Evolutionary conservation across 2,329 filamentous ascomycete genomes (phyloP), one percentile per base, ranked within the genome.

Genomic region (Alternaria triticimaculans): DNA sequence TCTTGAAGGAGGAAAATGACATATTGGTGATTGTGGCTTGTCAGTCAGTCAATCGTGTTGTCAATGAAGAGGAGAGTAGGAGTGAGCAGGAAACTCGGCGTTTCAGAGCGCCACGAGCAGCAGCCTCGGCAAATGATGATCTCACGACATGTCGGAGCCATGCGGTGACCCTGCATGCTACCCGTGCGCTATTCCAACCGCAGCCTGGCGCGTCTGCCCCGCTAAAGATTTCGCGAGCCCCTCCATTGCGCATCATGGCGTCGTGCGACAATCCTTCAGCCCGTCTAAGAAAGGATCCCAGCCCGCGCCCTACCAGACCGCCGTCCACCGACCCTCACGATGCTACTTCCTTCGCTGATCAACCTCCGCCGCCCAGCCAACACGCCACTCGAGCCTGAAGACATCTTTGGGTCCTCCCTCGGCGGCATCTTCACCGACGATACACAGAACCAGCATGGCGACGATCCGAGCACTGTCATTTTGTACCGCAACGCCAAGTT

Each of bases 341-440:
- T 75, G 72, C 63, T 69, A 53, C 73, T 80, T 45, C 71, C 77
- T 53, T 69, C 68, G 45, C 71, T 77, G 26, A 73, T 78, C 30
- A 64, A 71, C 59, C 68, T 78, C 62, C 74, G 67, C 55, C 72
- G 70, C 26, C 76, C 73, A 4, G 21, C 46, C 25, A 50, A 60
- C 58, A 46, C 61, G 81, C 33, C 76, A 65, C 60, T 75, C 73
- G 50, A 82, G 58, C 84, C 88, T 0, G 88, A 90, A 78, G 88
- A 91, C 77, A 85, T 87, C 69, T 85, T 92, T 72, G 81, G 82
- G 33, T 82, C 83, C 3, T 84, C 87, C 0, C 84, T 91, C 1
- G 87, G 86, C 65, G 83, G 88, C 66, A 87, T 92, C 76, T 92
- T 92, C 80, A 86, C 88, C 5, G 89, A 92, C 76, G 90, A 92